Percentiles rank a stretch among this genome's conserved stretches.
Evolutionary conservation across 176 grass and related monocot genomes (phyloP).

Genomic region (Puccinellia tenuiflora): DNA sequence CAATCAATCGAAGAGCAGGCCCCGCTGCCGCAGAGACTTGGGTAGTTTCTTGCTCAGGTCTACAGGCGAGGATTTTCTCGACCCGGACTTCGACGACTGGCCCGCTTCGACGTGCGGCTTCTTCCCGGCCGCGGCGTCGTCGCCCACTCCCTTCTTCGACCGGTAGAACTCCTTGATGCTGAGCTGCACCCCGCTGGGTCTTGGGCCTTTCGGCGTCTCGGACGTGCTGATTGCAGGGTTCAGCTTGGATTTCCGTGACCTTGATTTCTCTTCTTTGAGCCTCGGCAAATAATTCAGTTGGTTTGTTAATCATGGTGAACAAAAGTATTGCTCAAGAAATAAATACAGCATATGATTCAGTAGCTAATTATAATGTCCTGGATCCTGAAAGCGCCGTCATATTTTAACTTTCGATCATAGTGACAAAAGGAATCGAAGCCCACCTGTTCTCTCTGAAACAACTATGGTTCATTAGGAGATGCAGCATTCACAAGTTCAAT

Average conservation of each 20-base stretch:
- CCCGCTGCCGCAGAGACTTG: constrained; percentile 53
- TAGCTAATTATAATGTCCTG: too few species aligned
- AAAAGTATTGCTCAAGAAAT: neutral
- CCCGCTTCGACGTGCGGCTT: constrained; percentile 7
- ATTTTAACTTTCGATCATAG: too few species aligned
- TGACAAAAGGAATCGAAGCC: too few species aligned
- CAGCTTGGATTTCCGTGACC: constrained; percentile 47
- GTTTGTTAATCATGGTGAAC: neutral
- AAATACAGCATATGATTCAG: too few species aligned
- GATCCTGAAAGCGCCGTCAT: too few species aligned
- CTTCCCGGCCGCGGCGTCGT: constrained; percentile 28
- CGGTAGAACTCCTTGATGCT: constrained; percentile 86
- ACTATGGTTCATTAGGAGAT: too few species aligned
- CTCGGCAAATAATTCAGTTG: constrained; percentile 39
- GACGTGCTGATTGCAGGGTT: neutral
- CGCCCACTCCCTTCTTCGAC: constrained; percentile 38
- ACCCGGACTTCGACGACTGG: constrained; percentile 3
- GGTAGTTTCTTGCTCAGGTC: constrained; percentile 40
- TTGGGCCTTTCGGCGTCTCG: constrained; percentile 32
- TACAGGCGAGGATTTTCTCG: constrained; percentile 36
- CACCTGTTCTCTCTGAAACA: too few species aligned
- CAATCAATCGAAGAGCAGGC: constrained; percentile 59
- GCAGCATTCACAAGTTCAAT: too few species aligned
- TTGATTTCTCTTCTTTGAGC: constrained; percentile 62
- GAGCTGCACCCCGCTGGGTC: constrained; percentile 42